A percentile compares a stretch with the other conserved stretches of the same genome.
phyloP scores from a whole-genome alignment of 225 moss, liverwort and hornwort species.

The Pleurozium schreberi region DNA sequence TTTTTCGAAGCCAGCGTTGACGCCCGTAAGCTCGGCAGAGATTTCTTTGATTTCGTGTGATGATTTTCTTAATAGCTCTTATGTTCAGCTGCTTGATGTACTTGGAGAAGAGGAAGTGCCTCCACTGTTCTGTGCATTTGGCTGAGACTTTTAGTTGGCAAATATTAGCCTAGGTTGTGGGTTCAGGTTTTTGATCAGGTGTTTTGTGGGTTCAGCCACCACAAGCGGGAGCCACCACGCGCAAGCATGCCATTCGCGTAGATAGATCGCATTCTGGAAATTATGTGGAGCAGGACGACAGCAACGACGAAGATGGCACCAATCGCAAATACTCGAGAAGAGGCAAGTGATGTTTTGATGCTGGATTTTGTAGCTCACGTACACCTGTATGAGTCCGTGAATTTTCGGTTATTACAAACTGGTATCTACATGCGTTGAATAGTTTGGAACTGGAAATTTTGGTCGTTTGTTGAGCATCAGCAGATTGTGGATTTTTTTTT shows the following conservation, averaged over 20 bases:
- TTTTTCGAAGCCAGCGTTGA: slow-evolving; percentile 28
- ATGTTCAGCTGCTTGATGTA: not conserved
- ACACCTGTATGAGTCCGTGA: not conserved
- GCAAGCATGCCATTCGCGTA: slow-evolving; percentile 66
- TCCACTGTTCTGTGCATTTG: not conserved
- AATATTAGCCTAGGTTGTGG: not conserved
- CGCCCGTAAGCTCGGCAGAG: slow-evolving; percentile 36
- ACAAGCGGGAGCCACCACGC: slow-evolving; percentile 72
- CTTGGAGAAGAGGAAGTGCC: no score
- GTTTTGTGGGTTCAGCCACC: slow-evolving; percentile 21
- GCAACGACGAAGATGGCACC: slow-evolving; percentile 65
- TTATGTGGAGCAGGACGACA: slow-evolving; percentile 37
- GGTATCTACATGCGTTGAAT: not conserved
- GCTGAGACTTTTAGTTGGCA: no score
- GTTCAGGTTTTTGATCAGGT: not conserved
- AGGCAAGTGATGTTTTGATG: slow-evolving; percentile 27
- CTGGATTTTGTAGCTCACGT: not conserved
- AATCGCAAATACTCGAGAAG: slow-evolving; percentile 68
- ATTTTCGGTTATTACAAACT: not conserved
- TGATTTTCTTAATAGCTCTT: not conserved
- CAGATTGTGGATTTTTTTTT: not conserved
- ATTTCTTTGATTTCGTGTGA: not conserved
- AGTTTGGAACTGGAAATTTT: not conserved
- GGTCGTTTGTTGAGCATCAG: not conserved
- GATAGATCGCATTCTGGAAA: slow-evolving; percentile 48